These are phyloP conservation scores for Tetramitus jugosus DNA, from an alignment of 208 protist genomes.

Conservation along the genomic window DNA sequence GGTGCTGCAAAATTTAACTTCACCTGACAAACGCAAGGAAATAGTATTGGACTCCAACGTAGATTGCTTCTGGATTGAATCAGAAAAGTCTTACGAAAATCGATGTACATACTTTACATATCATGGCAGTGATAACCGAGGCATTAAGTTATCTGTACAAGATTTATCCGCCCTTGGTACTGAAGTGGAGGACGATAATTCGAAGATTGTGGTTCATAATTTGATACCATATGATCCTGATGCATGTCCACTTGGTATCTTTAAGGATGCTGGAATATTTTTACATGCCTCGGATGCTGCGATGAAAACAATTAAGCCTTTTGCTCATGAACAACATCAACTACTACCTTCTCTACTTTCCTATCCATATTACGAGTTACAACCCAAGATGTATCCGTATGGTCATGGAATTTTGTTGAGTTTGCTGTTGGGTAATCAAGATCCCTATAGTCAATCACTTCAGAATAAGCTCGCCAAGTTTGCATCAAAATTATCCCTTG, in stretches of 20 bases:
- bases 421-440: background rate
- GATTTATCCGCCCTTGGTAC: no score
- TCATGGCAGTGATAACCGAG: background rate
- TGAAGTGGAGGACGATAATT: no score
- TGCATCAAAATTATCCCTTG: no score
- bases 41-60: background rate
- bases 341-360: background rate
- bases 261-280: background rate
- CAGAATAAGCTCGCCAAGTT: background rate
- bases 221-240: slow-evolving; percentile 3
- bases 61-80: slow-evolving; percentile 4
- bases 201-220: no score
- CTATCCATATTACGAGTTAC: slow-evolving; percentile 8
- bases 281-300: no score
- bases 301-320: no score
- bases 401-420: background rate
- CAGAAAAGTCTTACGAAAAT: background rate
- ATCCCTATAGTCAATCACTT: background rate
- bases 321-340: no score
- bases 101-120: background rate
- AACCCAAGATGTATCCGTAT: slow-evolving; percentile 22
- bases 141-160: no score
- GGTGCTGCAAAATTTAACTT: background rate
- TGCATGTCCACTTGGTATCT: background rate
- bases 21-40: background rate